Evolutionary conservation across 805 yeast genomes (phyloP).

Genomic region (Jamesozyma spencerorum): DNA sequence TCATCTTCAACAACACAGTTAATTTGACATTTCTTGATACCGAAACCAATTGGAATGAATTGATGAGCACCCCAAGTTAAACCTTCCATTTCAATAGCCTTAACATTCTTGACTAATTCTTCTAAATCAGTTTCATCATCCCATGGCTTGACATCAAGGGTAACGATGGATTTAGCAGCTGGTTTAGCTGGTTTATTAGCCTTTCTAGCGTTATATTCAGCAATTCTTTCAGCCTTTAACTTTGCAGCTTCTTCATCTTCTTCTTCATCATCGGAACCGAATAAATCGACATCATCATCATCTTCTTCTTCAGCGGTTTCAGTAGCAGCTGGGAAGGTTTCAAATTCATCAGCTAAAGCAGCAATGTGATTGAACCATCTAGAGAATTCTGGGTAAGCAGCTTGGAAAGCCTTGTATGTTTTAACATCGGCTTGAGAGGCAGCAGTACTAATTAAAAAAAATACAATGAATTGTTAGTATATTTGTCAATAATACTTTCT

Average conservation of each 20-base stretch:
- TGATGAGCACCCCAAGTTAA: conserved; percentile 96
- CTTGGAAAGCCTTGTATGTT: conserved; percentile 88
- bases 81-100: conserved; percentile 83
- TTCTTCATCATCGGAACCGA: conserved; percentile 90
- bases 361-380: conserved; percentile 99
- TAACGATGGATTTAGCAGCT: conserved; percentile 95
- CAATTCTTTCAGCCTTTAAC: conserved; percentile 94
- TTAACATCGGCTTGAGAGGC: conserved; percentile 95
- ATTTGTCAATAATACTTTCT: neutral
- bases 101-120: conserved; percentile 76
- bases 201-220: conserved; percentile 96
- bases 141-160: conserved; percentile 99
- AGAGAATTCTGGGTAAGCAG: conserved; percentile 84
- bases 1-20: conserved; percentile 97
- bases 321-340: conserved; percentile 66
- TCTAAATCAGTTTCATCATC: conserved; percentile 98
- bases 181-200: conserved; percentile 96
- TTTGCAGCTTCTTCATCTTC: conserved; percentile 96
- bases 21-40: conserved; percentile 98
- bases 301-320: conserved; percentile 47
- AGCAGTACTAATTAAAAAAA: conserved; percentile 44
- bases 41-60: conserved; percentile 96
- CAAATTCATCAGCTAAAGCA: conserved; percentile 80
- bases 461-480: conserved; percentile 3
- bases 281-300: conserved; percentile 89